Base-by-base conservation (phyloP, 2,329 filamentous ascomycete genomes). In the Penicillium sclerotiorum region DNA sequence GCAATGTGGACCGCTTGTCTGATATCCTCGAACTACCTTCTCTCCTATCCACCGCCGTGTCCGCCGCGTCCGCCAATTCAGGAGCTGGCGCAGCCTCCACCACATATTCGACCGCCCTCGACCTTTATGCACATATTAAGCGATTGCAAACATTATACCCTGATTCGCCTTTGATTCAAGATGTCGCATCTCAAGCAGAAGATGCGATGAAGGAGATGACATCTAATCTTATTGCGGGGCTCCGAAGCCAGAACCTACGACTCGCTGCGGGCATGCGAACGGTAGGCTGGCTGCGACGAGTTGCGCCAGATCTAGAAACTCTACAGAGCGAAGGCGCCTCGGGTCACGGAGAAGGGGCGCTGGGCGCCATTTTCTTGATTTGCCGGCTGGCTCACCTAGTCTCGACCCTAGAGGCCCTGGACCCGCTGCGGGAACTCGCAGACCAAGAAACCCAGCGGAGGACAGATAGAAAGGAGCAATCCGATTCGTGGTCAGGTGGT, bases 81-180 rank as follows among this genome's bases (percentile, higher is more conserved):
- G 64, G 66, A 32, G 59, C 64, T 4, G 69, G 69, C 12, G 63
- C 67, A 5, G 68, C 73, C 6, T 81, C 77, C 8, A 83, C 85
- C 52, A 95, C 90, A 59, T 95, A 96, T 75, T 87, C 91, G 2
- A 89, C 90, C 0, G 92, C 92, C 0, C 78, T 99, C 27, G 94
- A 99, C 69, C 80, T 99, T 2, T 88, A 95, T 66, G 87, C 89
- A n/a, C 94, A 97, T 68, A 94, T 96, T 66, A 89, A 90, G 60
- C 84, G 94, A 7, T 78, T 99, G 5, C 85, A 91, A 53, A 84
- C 85, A 0, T 77, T 97, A 22, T 95, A 96, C 67, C 88, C 92
- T 0, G 78, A 86, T 45, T 96, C 91, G 0, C 76, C 82, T 0
- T 77, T 97, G 36, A 81, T 97, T 21, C 78, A 79, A 15, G 86